These are phyloP conservation scores for Rhipidocladum racemiflorum DNA, from an alignment of 176 grass and related monocot genomes.

Conservation along the genomic window DNA sequence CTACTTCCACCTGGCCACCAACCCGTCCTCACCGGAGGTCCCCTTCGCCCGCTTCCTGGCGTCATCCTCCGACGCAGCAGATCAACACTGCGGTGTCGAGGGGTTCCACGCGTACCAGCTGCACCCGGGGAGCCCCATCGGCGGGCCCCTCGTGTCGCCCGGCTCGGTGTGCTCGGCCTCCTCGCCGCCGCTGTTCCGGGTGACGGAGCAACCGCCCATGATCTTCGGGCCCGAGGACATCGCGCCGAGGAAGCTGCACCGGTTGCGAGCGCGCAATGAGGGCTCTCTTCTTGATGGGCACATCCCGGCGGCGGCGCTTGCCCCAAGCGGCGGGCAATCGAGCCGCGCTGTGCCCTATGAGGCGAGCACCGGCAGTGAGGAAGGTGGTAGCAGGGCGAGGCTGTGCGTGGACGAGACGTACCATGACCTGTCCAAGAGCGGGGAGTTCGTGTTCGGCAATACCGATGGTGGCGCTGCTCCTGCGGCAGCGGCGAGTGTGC, in stretches of 20 bases:
- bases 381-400: neutral
- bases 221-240: conserved; percentile 20
- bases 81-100: neutral
- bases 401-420: neutral
- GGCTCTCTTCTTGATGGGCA: conserved; percentile 42
- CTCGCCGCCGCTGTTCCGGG: conserved; percentile 27
- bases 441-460: conserved; percentile 48
- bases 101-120: conserved; percentile 47
- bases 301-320: neutral
- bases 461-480: conserved; percentile 1
- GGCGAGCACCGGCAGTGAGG: neutral
- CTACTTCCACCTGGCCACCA: conserved; percentile 36
- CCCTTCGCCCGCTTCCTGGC: conserved; percentile 63
- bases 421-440: neutral
- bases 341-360: neutral
- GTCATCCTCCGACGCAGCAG: conserved; percentile 2
- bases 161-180: conserved; percentile 40
- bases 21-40: conserved; percentile 72
- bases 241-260: conserved; percentile 6
- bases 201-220: conserved; percentile 24
- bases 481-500: neutral
- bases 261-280: conserved; percentile 7
- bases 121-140: conserved; percentile 48
- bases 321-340: neutral
- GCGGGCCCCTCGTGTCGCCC: conserved; percentile 41